Base-by-base conservation (phyloP, 495 filamentous ascomycete genomes). In the Cairneyella variabilis region DNA sequence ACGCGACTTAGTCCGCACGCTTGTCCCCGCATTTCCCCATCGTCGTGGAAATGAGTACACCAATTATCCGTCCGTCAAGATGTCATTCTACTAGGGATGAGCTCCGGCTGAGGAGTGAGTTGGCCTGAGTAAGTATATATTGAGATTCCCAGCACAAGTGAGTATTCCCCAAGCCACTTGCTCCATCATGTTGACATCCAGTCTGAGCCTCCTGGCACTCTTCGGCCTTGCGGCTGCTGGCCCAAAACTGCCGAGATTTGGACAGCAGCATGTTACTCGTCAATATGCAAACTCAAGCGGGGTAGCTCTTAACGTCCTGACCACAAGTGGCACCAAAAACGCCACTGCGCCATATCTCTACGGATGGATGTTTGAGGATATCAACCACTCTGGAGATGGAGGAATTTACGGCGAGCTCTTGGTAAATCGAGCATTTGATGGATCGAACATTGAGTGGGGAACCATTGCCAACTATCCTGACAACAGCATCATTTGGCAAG, bases 341-440 rank as follows among this genome's bases (percentile, higher is more conserved):
- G 51, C 51, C 9, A 54, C 51, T 3, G 51, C 51, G 17, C 51
- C 51, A 12, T 11, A 47, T 54, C 32, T 54, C 3, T 54, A 54
- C 32, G 51, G 51, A 26, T 54, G 51, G 51, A 54, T 54, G 51
- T 54, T 54, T 41, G 51, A 84, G 80, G 83, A 87, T 64, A 85
- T 86, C 69, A 83, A 87, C 65, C 81, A 88, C 64, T 86, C 80
- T 18, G 85, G 85, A 7, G 87, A 90, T 61, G 87, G 87, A 6
- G 87, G 87, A 12, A 79, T 90, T 34, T 89, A 90, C 58, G 86
- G 83, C 25, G 85, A 90, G 60, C 65, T 90, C 12, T 81, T 90
- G 23, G 73, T 72, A 25, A 90, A 90, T 66, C 79, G 86, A 43
- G 87, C 85, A n/a, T 89, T 91, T 25, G 51, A 53, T 22, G 51